Conservation (phyloP, 106 monocot species). For the Posidonia australis region DNA sequence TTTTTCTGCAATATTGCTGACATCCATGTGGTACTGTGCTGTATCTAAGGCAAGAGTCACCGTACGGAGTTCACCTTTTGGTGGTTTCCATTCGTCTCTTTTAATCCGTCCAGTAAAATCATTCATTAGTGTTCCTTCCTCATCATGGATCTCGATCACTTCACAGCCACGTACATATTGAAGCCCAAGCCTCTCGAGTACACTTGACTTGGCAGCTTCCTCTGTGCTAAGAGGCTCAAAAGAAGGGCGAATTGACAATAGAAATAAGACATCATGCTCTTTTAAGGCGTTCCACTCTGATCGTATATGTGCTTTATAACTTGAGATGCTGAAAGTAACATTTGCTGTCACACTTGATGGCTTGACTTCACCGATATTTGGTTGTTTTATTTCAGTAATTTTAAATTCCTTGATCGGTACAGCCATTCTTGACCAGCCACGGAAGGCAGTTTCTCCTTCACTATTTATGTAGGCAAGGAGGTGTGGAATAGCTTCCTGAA, state of each 20-base stretch:
- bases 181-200: constrained; percentile 81
- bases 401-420: constrained; percentile 83
- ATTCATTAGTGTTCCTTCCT: constrained; percentile 98
- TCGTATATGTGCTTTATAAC: constrained; percentile 81
- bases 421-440: constrained; percentile 99
- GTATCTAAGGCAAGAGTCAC: constrained; percentile 82
- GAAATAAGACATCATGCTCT: constrained; percentile 98
- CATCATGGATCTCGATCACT: constrained; percentile 85
- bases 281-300: constrained; percentile 94
- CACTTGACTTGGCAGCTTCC: constrained; percentile 79
- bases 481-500: constrained; percentile 96
- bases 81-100: constrained; percentile 99
- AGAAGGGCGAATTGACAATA: constrained; percentile 88
- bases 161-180: constrained; percentile 98
- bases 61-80: constrained; percentile 93
- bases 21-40: constrained; percentile 96
- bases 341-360: constrained; percentile 86
- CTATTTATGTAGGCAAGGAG: constrained; percentile 87
- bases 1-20: constrained; percentile 58
- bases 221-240: constrained; percentile 94
- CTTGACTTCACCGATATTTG: constrained; percentile 95
- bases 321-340: constrained; percentile 81
- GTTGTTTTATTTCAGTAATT: constrained; percentile 84
- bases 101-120: constrained; percentile 96
- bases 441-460: constrained; percentile 93